Evolutionary conservation across 163 green algal genomes (phyloP), one percentile per base, ranked within the genome.

Genomic region (Scenedesmus sp.): DNA sequence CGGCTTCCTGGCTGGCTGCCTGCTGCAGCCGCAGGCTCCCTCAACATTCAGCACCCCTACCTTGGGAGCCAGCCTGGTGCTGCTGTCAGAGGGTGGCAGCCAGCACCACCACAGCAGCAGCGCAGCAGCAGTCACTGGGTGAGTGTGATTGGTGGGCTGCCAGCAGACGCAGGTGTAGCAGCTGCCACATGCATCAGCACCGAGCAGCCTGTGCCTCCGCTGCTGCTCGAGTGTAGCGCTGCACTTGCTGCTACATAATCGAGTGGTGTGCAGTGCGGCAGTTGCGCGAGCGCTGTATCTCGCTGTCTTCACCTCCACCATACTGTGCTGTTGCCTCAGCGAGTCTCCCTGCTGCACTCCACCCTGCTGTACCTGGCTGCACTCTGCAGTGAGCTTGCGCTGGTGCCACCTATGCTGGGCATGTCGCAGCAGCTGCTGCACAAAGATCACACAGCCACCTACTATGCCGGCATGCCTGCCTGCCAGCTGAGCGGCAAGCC

Each of bases 381-480:
- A n/a, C n/a, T n/a, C n/a, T n/a, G 46, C 90, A 95, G 95, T 0
- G 97, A 99, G 96, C 91, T 99, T 18, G 95, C 97, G 1, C 70
- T 99, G 10, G 93, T 96, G n/a, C 94, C 95, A 7, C 96, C 95
- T 20, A 91, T 96, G 81, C 91, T 99, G 57, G 98, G 98, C 23
- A 89, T 55, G 10, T 98, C 96, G 0, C 97, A 98, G 94, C 89
- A 88, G 23, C 96, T 99, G 66, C 95, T 99, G 10, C 98, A 99
- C 92, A 93, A 95, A 9, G 94, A 99, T 90, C 97, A 99, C 90
- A 52, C 90, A 1, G 73, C 54, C n/a, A 88, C 90, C 0, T 99
- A 99, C 95, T 99, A 98, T 66, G 57, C 94, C 13, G 98, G 95
- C 88, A 99, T 99, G 97, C 97, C 97, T 0, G 10, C 34, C 4